Base-by-base conservation (phyloP, 1,284 basidiomycete species). In the Wolfiporia cocos region DNA sequence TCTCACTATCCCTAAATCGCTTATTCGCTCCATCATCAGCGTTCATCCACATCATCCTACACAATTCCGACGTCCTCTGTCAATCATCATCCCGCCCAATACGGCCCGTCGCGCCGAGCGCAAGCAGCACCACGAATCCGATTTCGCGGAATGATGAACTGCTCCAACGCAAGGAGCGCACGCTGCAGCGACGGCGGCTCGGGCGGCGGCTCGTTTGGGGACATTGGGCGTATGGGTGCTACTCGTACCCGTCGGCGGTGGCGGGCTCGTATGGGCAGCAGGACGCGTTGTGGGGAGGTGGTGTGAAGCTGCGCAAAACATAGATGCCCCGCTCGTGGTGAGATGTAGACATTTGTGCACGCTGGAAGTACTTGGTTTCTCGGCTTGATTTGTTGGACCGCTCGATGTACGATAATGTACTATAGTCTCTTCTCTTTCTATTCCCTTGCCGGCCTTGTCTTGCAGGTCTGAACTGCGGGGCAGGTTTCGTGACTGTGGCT, bases 91-190 rank as follows among this genome's bases (percentile, higher is more conserved):
- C 14, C 76, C 80, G 4, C 66, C 70, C 15, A 56, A 54, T 36
- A 66, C 52, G n/a, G n/a, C 54, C 55, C 0, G 49, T 34, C 24
- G 1, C 57, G 39, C 14, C 52, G 31, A 43, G 42, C 18, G 41
- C 46, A 5, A 53, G 53, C 19, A 46, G 52, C 12, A 54, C 55
- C 26, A 46, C 46, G 30, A 44, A 52, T 32, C 57, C 57, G 39
- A 52, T 63, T 31, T 56, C 61, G 24, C 46, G 54, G 38, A 55
- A 66, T 37, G 81, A 86, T 52, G 76, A 80, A 39, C 71, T 90
- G 20, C 65, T 90, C 31, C 73, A 82, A 51, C 71, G 84, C 47
- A 90, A 90, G 63, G 86, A 90, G 60, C 69, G 74, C 37, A 74
- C 75, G 23, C 62, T 90, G 42, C 86, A 90, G 58, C 70, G 71